Percentiles rank a stretch among this genome's conserved stretches.
phyloP scores from a whole-genome alignment of 2,329 filamentous ascomycete genomes.

The Myriosclerotinia curreyana region DNA sequence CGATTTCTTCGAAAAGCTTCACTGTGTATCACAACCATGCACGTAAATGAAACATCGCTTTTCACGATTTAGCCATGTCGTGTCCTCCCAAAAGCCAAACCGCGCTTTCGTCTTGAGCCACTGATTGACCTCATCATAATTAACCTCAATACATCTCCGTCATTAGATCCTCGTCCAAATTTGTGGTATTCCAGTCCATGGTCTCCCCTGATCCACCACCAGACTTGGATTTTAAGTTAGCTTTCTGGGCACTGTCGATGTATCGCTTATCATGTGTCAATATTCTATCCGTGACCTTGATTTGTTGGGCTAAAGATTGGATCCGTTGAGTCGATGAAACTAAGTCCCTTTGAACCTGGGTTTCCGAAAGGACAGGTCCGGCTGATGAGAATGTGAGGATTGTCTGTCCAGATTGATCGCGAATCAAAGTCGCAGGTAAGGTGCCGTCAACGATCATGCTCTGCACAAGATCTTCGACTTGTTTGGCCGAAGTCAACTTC shows the following conservation, averaged over 20 bases:
- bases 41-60: slow-evolving; percentile 4
- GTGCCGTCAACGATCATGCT: slow-evolving; percentile 56
- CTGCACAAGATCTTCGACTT: slow-evolving; percentile 48
- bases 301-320: slow-evolving; percentile 46
- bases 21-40: slow-evolving; percentile 4
- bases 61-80: neutral
- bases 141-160: slow-evolving; percentile 23
- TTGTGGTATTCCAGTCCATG: slow-evolving; percentile 32
- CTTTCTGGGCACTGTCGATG: slow-evolving; percentile 47
- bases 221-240: slow-evolving; percentile 45
- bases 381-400: slow-evolving; percentile 52
- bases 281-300: slow-evolving; percentile 53
- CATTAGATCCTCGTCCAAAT: slow-evolving; percentile 40
- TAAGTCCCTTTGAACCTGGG: slow-evolving; percentile 50
- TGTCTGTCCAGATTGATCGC: slow-evolving; percentile 39
- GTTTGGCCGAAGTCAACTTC: slow-evolving; percentile 43
- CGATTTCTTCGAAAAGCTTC: slow-evolving; percentile 21
- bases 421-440: slow-evolving; percentile 52
- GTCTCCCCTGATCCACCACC: slow-evolving; percentile 22
- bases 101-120: neutral
- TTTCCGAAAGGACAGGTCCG: slow-evolving; percentile 48
- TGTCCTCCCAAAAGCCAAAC: neutral
- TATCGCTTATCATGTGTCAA: slow-evolving; percentile 57
- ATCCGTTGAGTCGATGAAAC: slow-evolving; percentile 45
- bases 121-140: neutral